Percentiles rank a stretch among this genome's conserved stretches.
Conservation (phyloP, 768 basidiomycete genomes). For the Leccinum olivaceopallidum region DNA sequence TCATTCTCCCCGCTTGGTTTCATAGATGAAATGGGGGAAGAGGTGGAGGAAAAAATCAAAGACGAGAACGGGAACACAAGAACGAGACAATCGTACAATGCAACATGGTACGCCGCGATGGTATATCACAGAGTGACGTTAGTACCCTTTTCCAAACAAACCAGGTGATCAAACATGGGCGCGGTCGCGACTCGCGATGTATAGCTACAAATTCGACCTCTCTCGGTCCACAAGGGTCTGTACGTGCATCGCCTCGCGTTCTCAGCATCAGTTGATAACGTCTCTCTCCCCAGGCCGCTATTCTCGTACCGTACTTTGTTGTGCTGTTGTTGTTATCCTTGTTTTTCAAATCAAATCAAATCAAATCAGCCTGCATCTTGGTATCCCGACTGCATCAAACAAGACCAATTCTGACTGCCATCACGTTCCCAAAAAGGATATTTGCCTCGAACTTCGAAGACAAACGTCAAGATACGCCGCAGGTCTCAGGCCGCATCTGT, state of each 20-base stretch:
- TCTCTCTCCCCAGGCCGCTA: not conserved
- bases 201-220: not conserved
- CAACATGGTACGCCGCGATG: not conserved
- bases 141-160: not conserved
- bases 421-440: not conserved
- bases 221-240: not conserved
- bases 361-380: not conserved
- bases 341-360: not conserved
- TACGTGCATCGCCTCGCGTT: not conserved
- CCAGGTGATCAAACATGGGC: not conserved
- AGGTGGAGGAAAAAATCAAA: not conserved
- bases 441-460: not conserved
- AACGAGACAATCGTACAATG: not conserved
- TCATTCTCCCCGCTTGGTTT: not conserved
- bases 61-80: not conserved
- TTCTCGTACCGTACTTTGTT: not conserved
- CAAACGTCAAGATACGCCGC: not conserved
- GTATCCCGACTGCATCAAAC: not conserved
- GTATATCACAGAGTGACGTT: not conserved
- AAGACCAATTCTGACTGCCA: not conserved
- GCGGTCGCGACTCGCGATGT: not conserved
- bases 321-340: not conserved
- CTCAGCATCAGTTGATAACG: not conserved
- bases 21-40: not conserved
- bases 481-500: not conserved